These are phyloP conservation scores for Plectosphaerella cucumerina DNA, from an alignment of 2,329 filamentous ascomycete species.

Conservation along the genomic window DNA sequence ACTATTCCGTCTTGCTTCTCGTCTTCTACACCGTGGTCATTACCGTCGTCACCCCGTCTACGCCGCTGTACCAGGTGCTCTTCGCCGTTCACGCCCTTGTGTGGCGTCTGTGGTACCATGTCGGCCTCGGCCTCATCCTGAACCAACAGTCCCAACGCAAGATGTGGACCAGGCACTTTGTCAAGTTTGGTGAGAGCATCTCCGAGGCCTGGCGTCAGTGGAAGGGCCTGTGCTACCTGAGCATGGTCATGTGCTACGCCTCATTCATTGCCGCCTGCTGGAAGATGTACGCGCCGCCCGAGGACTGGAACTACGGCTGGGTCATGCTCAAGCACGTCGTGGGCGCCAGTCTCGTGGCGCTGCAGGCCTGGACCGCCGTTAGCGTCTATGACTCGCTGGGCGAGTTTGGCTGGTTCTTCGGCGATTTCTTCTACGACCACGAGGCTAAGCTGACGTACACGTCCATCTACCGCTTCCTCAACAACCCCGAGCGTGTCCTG, in stretches of 20 bases:
- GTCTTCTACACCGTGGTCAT: conserved; percentile 71
- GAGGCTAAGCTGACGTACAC: conserved; percentile 87
- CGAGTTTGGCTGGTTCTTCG: conserved; percentile 98
- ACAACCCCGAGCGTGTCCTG: conserved; percentile 93
- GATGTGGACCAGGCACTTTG: conserved; percentile 93
- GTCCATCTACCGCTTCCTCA: conserved; percentile 96
- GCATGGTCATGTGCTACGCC: conserved; percentile 83
- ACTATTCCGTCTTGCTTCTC: conserved; percentile 74
- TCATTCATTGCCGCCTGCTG: conserved; percentile 88
- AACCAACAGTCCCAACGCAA: conserved; percentile 85
- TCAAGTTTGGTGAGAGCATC: conserved; percentile 89
- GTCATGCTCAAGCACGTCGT: conserved; percentile 83
- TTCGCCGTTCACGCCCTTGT: conserved; percentile 76
- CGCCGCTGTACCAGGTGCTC: conserved; percentile 67
- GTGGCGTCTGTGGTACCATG: conserved; percentile 89
- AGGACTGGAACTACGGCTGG: conserved; percentile 83
- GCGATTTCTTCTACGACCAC: conserved; percentile 96
- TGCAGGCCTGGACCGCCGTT: conserved; percentile 88
- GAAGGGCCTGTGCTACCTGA: conserved; percentile 94
- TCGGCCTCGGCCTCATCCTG: conserved; percentile 82
- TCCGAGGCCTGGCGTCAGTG: conserved; percentile 96
- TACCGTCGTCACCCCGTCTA: conserved; percentile 73
- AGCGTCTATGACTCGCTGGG: conserved; percentile 95
- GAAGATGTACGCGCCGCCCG: conserved; percentile 92
- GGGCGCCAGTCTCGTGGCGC: conserved; percentile 71